A percentile compares a stretch with the other conserved stretches of the same genome.
Conservation (phyloP, 306 rosid species). For the Begonia loranthoides region DNA sequence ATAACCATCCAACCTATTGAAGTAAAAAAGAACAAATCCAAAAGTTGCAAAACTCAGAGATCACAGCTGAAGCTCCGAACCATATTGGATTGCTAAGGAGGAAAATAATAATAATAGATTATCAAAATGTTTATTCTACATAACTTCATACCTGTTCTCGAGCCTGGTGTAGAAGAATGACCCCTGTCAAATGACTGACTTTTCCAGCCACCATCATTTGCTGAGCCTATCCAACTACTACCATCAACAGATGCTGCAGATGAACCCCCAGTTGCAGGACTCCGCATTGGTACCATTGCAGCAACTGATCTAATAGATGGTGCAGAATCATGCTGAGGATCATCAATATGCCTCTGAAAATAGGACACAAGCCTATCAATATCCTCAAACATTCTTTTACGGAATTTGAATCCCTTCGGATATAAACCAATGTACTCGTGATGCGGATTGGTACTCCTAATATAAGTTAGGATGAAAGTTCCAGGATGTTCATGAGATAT, state of each 20-base stretch:
- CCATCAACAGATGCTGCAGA: conserved; percentile 71
- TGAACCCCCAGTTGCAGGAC: conserved; percentile 95
- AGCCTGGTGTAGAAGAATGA: conserved; percentile 78
- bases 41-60: too few species aligned
- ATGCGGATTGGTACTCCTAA: conserved; percentile 91
- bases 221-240: conserved; percentile 80
- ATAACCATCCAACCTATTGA: too few species aligned
- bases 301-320: conserved; percentile 95
- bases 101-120: too few species aligned
- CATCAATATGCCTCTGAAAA: conserved; percentile 89
- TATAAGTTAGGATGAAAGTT: conserved; percentile 73
- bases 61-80: too few species aligned
- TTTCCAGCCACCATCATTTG: conserved; percentile 72
- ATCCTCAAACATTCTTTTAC: conserved; percentile 93
- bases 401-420: conserved; percentile 93
- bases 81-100: too few species aligned
- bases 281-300: conserved; percentile 98
- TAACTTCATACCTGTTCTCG: conserved; percentile 54
- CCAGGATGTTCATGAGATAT: conserved; percentile 97
- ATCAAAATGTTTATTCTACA: too few species aligned
- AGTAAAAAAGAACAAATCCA: too few species aligned
- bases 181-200: conserved; percentile 72
- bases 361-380: conserved; percentile 85
- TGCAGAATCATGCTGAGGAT: conserved; percentile 60
- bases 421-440: conserved; percentile 95